These are phyloP conservation scores for Berberis vulgaris DNA, from an alignment of 164 flowering plant genomes.

Conservation along the genomic window DNA sequence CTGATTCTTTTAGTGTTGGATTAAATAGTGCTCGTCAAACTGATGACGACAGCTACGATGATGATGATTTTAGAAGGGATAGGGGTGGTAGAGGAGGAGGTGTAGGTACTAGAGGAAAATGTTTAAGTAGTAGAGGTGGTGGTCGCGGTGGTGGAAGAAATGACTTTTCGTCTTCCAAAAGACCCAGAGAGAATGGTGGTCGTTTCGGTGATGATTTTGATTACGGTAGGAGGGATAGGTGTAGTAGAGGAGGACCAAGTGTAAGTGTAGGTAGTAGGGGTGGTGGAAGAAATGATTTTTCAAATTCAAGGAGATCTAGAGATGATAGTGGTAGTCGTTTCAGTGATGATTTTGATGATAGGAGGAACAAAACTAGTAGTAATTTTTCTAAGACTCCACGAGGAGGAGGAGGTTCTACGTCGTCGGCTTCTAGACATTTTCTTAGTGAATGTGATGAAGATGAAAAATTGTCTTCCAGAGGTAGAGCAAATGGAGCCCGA, in stretches of 20 bases:
- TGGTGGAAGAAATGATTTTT: background rate
- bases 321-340: no score
- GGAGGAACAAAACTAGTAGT: no score
- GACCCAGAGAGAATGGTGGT: constrained; percentile 9
- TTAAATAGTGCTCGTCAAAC: no score
- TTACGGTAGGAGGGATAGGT: background rate
- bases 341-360: no score
- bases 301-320: background rate
- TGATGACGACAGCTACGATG: no score
- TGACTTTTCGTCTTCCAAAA: constrained; percentile 4
- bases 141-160: constrained; percentile 2
- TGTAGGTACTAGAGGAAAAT: background rate
- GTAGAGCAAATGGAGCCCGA: background rate
- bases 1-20: no score
- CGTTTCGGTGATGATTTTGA: constrained; percentile 5
- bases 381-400: no score
- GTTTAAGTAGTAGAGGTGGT: background rate
- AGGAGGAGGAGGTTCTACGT: no score
- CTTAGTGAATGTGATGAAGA: background rate
- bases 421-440: background rate
- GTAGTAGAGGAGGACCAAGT: background rate
- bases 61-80: background rate
- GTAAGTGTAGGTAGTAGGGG: background rate
- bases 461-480: background rate
- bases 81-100: constrained; percentile 12